phyloP scores from a whole-genome alignment of 768 basidiomycete genomes.

The Fomitopsis serialis region DNA sequence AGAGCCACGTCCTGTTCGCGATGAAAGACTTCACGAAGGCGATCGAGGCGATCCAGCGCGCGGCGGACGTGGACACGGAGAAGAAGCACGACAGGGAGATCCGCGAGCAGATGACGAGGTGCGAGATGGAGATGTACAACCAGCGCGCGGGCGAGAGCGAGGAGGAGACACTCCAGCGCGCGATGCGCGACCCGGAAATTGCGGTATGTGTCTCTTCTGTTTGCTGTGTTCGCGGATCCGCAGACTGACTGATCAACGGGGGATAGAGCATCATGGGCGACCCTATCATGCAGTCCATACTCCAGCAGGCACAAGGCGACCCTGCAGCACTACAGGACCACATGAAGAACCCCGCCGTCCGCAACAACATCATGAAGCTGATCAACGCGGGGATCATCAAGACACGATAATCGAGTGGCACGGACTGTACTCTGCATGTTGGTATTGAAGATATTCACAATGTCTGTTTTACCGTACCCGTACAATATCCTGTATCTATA shows the following conservation, averaged over 20 bases:
- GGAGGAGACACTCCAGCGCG: conserved; percentile 87
- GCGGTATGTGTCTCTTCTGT: conserved; percentile 50
- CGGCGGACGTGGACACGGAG: conserved; percentile 73
- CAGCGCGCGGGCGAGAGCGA: conserved; percentile 84
- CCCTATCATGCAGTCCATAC: conserved; percentile 89
- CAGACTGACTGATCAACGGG: background rate
- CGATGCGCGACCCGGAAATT: conserved; percentile 97
- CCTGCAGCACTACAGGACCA: conserved; percentile 90
- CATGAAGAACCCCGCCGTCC: conserved; percentile 87
- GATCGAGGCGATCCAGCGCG: conserved; percentile 75
- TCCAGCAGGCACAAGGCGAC: conserved; percentile 90
- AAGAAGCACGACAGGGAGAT: conserved; percentile 84
- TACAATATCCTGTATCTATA: conserved; percentile 6
- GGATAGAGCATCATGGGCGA: conserved; percentile 77
- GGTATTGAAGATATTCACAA: background rate
- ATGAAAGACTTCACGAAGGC: conserved; percentile 94
- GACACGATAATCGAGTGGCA: conserved; percentile 50
- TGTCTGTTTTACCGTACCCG: background rate
- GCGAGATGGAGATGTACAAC: conserved; percentile 69
- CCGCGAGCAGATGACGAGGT: conserved; percentile 71
- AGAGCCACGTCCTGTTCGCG: conserved; percentile 73
- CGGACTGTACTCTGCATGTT: background rate
- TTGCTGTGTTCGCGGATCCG: background rate
- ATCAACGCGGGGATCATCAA: conserved; percentile 91
- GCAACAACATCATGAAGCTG: conserved; percentile 81